A percentile compares a stretch with the other conserved stretches of the same genome.
Conservation (phyloP, 257 asterid species). For the Penstemon davidsonii region DNA sequence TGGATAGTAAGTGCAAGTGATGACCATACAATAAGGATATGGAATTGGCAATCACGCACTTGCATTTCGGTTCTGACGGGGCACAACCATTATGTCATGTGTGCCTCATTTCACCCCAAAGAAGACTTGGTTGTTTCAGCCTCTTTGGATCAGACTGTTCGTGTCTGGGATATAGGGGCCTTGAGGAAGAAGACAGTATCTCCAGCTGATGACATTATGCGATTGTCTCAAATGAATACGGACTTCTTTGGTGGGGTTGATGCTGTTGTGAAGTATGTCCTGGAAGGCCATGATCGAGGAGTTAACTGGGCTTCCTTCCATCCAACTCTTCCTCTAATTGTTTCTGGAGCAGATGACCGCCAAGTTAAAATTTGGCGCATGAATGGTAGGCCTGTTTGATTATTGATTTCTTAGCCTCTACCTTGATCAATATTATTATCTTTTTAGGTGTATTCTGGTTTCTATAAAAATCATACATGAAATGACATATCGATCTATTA, state of each 20-base stretch:
- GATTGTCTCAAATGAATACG: slow-evolving; percentile 86
- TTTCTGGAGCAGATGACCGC: slow-evolving; percentile 99
- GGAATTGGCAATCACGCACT: slow-evolving; percentile 99
- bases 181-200: slow-evolving; percentile 89
- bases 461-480: neutral
- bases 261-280: slow-evolving; percentile 96
- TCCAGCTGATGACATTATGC: slow-evolving; percentile 88
- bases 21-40: slow-evolving; percentile 96
- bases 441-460: neutral
- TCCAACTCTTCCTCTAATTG: slow-evolving; percentile 95
- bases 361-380: slow-evolving; percentile 98
- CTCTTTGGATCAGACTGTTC: slow-evolving; percentile 94
- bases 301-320: slow-evolving; percentile 99
- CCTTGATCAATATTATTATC: neutral
- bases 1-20: slow-evolving; percentile 99
- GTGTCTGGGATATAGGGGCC: slow-evolving; percentile 99
- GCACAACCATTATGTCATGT: slow-evolving; percentile 98
- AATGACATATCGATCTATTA: neutral
- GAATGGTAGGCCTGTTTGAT: slow-evolving; percentile 61
- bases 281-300: slow-evolving; percentile 98
- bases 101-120: slow-evolving; percentile 95
- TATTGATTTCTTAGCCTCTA: slow-evolving; percentile 1
- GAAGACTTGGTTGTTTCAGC: slow-evolving; percentile 98
- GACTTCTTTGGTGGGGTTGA: slow-evolving; percentile 99
- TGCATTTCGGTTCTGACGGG: slow-evolving; percentile 95